These are phyloP conservation scores for Pelagomonas calceolata DNA, from an alignment of 108 stramenopile species.

Conservation along the genomic window DNA sequence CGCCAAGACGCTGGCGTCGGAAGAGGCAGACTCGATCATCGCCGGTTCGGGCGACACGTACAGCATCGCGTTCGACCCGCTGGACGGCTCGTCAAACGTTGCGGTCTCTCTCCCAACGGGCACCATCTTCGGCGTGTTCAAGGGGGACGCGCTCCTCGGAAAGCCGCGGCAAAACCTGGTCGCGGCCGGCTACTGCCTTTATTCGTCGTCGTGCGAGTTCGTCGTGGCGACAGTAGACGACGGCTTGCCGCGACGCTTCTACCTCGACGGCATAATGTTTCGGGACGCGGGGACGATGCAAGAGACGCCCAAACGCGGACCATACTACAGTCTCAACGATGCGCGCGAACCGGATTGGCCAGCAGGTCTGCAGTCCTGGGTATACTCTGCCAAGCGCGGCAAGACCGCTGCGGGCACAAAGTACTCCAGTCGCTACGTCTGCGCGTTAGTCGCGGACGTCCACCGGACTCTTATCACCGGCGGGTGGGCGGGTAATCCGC, in stretches of 20 bases:
- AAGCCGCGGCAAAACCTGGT: conserved; percentile 36
- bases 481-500: conserved; percentile 33
- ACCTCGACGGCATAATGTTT: conserved; percentile 32
- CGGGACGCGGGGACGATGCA: conserved; percentile 33
- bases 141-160: conserved; percentile 36
- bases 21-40: conserved; percentile 56
- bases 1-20: conserved; percentile 47
- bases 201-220: conserved; percentile 53
- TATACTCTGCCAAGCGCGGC: conserved; percentile 11
- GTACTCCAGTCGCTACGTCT: conserved; percentile 53
- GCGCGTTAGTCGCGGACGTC: conserved; percentile 58
- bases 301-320: conserved; percentile 2
- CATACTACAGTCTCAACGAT: conserved; percentile 18
- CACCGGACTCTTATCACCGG: conserved; percentile 61
- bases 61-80: conserved; percentile 59
- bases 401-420: conserved; percentile 6
- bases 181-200: conserved; percentile 45
- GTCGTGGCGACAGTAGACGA: conserved; percentile 38
- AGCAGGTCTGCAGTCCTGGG: conserved; percentile 6
- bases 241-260: conserved; percentile 39
- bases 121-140: conserved; percentile 51
- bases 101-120: conserved; percentile 61
- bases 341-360: conserved; percentile 21
- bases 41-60: conserved; percentile 37
- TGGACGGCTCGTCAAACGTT: conserved; percentile 60